These are phyloP conservation scores for Lactuca sativa DNA, from an alignment of 129 eudicot species.

Conservation along the genomic window DNA sequence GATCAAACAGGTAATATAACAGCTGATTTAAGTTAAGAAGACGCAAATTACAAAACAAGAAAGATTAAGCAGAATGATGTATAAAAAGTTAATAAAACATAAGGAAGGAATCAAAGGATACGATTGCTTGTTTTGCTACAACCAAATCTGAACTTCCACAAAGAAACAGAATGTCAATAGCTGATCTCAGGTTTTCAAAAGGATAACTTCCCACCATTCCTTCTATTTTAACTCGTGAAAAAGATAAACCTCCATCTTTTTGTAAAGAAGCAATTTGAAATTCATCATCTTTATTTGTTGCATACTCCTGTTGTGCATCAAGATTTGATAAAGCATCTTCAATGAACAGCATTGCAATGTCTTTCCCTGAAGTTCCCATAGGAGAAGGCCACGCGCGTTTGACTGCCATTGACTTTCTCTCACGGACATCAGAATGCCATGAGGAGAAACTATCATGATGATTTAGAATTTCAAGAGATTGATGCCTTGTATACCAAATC, in stretches of 20 bases:
- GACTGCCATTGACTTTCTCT: conserved; percentile 68
- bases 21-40: conserved; percentile 58
- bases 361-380: conserved; percentile 35
- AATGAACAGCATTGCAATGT: conserved; percentile 60
- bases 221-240: conserved; percentile 51
- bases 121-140: conserved; percentile 93
- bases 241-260: conserved; percentile 54
- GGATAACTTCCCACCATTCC: conserved; percentile 85
- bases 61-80: not conserved
- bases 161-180: conserved; percentile 78
- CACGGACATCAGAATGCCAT: conserved; percentile 39
- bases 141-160: conserved; percentile 89
- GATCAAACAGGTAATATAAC: conserved; percentile 83
- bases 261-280: conserved; percentile 57
- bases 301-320: conserved; percentile 54
- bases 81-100: not conserved
- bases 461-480: conserved; percentile 61
- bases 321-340: conserved; percentile 92
- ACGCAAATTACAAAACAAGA: not conserved
- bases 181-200: conserved; percentile 74
- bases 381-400: conserved; percentile 91
- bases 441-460: conserved; percentile 40
- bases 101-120: conserved; percentile 50
- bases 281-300: conserved; percentile 42
- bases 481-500: conserved; percentile 80